Conservation (phyloP, 2,329 filamentous ascomycete genomes). For the Alternaria ventricosa region DNA sequence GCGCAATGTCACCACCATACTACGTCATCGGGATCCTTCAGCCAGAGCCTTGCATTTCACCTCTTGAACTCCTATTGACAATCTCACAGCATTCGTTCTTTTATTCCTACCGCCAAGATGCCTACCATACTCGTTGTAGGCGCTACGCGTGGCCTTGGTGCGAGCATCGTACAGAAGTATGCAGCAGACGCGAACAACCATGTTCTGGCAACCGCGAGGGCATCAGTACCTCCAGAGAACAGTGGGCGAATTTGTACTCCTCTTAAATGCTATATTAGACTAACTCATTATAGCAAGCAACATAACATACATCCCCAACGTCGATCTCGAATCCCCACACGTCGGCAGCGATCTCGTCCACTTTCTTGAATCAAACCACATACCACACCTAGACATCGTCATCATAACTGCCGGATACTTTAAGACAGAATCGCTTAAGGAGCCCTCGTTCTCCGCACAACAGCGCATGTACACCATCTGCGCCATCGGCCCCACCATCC, state of each 20-base stretch:
- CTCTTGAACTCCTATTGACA: background rate
- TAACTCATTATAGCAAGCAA: conserved; percentile 31
- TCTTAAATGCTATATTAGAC: fast-evolving
- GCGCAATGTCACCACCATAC: background rate
- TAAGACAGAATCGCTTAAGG: conserved; percentile 67
- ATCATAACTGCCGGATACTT: conserved; percentile 76
- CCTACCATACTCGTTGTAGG: conserved; percentile 67
- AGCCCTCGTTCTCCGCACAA: conserved; percentile 70
- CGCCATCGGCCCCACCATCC: conserved; percentile 69
- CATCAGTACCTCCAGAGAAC: conserved; percentile 51
- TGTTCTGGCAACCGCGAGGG: conserved; percentile 68
- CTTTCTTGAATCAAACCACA: conserved; percentile 55
- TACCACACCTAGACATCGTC: conserved; percentile 52
- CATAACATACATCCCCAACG: conserved; percentile 63
- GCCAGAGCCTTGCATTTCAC: background rate
- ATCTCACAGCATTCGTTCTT: background rate
- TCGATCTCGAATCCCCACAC: conserved; percentile 58
- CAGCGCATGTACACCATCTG: conserved; percentile 74
- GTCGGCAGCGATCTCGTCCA: conserved; percentile 51
- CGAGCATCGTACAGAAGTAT: conserved; percentile 66
- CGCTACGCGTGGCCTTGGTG: conserved; percentile 72
- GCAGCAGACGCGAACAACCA: conserved; percentile 51
- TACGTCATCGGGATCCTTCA: background rate
- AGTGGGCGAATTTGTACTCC: conserved; percentile 13
- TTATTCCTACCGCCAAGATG: conserved; percentile 19